phyloP scores from a whole-genome alignment of 2,329 filamentous ascomycete species.

The Diaporthe capsici region DNA sequence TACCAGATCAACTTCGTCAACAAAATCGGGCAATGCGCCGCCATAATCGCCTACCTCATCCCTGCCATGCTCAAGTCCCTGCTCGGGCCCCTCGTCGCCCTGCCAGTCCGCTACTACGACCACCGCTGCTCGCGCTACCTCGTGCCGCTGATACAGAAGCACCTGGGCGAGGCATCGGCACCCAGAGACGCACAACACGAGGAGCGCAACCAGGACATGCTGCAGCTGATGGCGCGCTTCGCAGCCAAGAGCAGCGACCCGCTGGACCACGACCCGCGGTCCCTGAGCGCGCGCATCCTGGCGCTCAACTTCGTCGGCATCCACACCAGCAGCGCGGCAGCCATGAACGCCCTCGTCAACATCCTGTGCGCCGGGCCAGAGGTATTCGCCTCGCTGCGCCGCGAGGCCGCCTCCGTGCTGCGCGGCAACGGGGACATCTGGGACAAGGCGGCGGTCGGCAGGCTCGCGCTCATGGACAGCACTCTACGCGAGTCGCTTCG shows the following conservation, averaged over 20 bases:
- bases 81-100: neutral
- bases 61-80: conserved; percentile 7
- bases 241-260: neutral
- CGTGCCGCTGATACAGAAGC: neutral
- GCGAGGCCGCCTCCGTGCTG: neutral
- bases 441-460: conserved; percentile 53
- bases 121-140: conserved; percentile 7
- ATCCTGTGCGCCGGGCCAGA: neutral
- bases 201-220: conserved; percentile 2
- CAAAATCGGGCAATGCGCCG: neutral
- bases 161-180: neutral
- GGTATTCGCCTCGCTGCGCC: neutral
- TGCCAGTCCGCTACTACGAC: conserved; percentile 15
- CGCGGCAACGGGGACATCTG: conserved; percentile 41
- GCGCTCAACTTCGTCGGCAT: conserved; percentile 9
- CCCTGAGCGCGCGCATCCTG: conserved; percentile 8
- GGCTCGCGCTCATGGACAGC: conserved; percentile 56
- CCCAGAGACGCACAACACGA: neutral
- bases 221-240: conserved; percentile 22
- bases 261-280: conserved; percentile 10
- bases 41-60: neutral
- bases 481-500: conserved; percentile 58
- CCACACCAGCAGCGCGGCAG: conserved; percentile 6
- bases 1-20: conserved; percentile 2
- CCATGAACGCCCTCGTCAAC: neutral